Evolutionary conservation across 2,329 filamentous ascomycete species (phyloP).

Genomic region (Trichoderma gracile): DNA sequence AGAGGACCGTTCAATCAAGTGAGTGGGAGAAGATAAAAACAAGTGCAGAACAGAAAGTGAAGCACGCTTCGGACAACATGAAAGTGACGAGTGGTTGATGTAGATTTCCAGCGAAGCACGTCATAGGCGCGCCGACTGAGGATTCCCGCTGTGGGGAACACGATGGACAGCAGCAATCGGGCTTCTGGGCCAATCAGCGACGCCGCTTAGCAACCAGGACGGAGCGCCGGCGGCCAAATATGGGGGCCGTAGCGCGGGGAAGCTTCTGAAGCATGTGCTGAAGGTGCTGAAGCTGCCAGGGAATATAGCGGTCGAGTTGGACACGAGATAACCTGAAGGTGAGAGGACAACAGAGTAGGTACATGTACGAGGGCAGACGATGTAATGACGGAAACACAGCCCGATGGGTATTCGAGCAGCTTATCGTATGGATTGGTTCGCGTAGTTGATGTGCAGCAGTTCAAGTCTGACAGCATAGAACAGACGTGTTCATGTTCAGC

Average conservation of each 20-base stretch:
- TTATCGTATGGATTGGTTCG: not conserved
- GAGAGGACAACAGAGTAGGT: too few relatives aligned
- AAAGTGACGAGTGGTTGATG: constrained; percentile 16
- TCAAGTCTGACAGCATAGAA: not conserved
- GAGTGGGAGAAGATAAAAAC: not conserved
- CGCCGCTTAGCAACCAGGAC: constrained; percentile 31
- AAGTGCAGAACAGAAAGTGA: not conserved
- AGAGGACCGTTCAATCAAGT: not conserved
- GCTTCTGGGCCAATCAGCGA: constrained; percentile 31
- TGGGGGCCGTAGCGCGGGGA: constrained; percentile 23
- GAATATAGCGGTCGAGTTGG: not conserved
- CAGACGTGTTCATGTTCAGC: not conserved
- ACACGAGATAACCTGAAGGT: not conserved
- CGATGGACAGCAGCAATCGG: constrained; percentile 16
- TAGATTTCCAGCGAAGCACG: constrained; percentile 20
- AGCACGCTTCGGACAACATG: not conserved
- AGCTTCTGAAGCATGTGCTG: constrained; percentile 11
- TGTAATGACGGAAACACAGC: too few relatives aligned
- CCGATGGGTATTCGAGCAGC: too few relatives aligned
- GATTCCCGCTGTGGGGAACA: constrained; percentile 8
- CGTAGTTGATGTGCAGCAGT: not conserved
- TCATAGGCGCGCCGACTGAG: constrained; percentile 12
- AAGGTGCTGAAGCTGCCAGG: not conserved
- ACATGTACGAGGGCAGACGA: too few relatives aligned
- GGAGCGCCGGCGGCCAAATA: constrained; percentile 14